Base-by-base conservation (phyloP, 1,284 basidiomycete species). In the Sutorius eximius region DNA sequence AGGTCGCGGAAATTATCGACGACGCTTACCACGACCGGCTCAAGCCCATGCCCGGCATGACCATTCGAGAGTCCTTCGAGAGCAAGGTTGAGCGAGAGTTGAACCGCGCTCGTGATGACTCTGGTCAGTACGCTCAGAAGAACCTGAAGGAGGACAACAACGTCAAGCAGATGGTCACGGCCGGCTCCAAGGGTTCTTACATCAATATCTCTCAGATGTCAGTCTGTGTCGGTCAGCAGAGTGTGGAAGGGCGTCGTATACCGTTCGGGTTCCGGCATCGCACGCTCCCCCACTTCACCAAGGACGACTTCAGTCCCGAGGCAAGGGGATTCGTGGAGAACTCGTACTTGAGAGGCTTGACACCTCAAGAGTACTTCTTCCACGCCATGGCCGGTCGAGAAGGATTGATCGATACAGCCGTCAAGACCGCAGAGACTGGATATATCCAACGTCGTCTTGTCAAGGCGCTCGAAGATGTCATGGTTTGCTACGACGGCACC, bases 131-230 rank as follows among this genome's bases (percentile, higher is more conserved):
- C 51, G 97, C 96, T 16, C 94, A 99, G 77, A 89, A 93, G 75
- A 90, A 90, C 69, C 78, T 99, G 81, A 98, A 98, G 78, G 93
- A 94, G 71, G 95, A 96, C 77, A 99, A 99, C 81, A 98, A 98
- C 66, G 96, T 99, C 79, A 99, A 99, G 82, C 96, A 99, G 83
- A 99, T 99, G 97, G 96, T 99, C 65, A 93, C 96, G 11, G 95
- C 97, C 13, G 96, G 97, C 42, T 97, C 97, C 29, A 99, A 99
- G 76, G 95, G 95, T 76, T 95, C 93, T 0, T 95, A 94, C 80
- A 99, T 99, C 82, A 99, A 99, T 76, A 98, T 99, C 69, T 99
- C 97, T 20, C 97, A 99, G 76, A 99, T 99, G 97, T 98, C 95
- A 10, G 95, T 97, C 56, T 96, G 95, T 80, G 97, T 99, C 49